Evolutionary conservation across 306 rosid species (phyloP), one percentile per base, ranked within the genome.

Genomic region (Acmispon strigosus): DNA sequence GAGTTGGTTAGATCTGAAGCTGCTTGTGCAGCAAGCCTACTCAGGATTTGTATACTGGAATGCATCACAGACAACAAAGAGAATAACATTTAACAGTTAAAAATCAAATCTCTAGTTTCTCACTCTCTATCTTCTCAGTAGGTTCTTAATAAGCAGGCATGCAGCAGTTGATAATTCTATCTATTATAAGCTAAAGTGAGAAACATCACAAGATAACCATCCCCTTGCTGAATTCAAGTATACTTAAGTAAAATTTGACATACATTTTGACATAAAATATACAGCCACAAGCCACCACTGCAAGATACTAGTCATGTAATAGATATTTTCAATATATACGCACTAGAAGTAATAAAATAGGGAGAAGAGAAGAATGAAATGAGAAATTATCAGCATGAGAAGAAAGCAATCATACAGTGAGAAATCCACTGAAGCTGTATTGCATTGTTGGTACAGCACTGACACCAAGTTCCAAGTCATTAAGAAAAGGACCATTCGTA

Each of bases 351-450:
- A 19, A 72, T 60, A 68, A 53, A 41, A 11, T 14, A 16, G 10
- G 65, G 48, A 11, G 10, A 32, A 14, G 32, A 57, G 52, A 58
- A 49, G 56, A 67, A 55, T 11, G 32, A 37, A 42, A 20, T 10
- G 65, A 70, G 27, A 78, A 53, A 48, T 22, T 57, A 78, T 47
- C 43, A 76, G 74, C 63, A 53, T 66, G 66, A 60, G 76, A 44
- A 76, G 32, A 65, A 63, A 44, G 81, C 66, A 70, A 68, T 16
- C 92, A 65, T 89, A 94, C 98, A n/a, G 97, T 90, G 66, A 88
- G 78, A 87, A 94, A 93, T 34, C 98, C 98, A 73, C 98, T 90
- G 84, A 76, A 69, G 92, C 96, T 93, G 88, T 90, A 94, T 22
- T 94, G 98, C 98, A 86, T 89, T 69, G 96, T 90, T 39, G 97